Percentiles rank a stretch among this genome's conserved stretches.
phyloP scores from a whole-genome alignment of 352 stramenopile species.

The Ophiocytium majus region DNA sequence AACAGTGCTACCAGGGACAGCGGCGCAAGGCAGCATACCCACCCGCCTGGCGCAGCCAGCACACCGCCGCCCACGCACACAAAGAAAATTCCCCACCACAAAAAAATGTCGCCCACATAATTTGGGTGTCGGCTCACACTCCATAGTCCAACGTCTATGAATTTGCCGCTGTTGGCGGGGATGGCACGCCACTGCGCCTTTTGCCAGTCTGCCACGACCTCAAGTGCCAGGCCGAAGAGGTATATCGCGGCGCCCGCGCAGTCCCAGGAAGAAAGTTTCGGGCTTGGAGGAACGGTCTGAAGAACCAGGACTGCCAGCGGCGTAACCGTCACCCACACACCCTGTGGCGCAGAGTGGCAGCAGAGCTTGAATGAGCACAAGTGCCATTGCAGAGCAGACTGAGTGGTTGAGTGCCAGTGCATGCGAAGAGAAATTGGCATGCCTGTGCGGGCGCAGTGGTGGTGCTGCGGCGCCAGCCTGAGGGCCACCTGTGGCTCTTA shows the following conservation, averaged over 20 bases:
- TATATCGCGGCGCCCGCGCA: neutral
- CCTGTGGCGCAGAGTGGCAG: too few relatives aligned
- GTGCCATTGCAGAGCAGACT: too few relatives aligned
- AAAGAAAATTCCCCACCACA: neutral
- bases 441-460: too few relatives aligned
- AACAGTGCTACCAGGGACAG: slow-evolving; percentile 13
- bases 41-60: neutral
- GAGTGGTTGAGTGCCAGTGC: too few relatives aligned
- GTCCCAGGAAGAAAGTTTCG: neutral
- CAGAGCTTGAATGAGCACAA: neutral
- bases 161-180: slow-evolving; percentile 32
- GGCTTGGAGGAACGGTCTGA: neutral
- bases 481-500: too few relatives aligned
- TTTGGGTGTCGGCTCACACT: slow-evolving; percentile 46
- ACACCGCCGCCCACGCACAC: neutral
- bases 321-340: neutral
- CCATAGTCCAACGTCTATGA: slow-evolving; percentile 48
- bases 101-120: slow-evolving; percentile 47
- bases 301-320: neutral
- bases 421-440: too few relatives aligned
- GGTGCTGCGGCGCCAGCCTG: too few relatives aligned
- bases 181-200: slow-evolving; percentile 33
- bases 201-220: slow-evolving; percentile 42
- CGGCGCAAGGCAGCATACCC: neutral
- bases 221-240: neutral